Percentiles rank a stretch among this genome's conserved stretches.
Conservation (phyloP, 2,329 filamentous ascomycete species). For the Colletotrichum lupini region DNA sequence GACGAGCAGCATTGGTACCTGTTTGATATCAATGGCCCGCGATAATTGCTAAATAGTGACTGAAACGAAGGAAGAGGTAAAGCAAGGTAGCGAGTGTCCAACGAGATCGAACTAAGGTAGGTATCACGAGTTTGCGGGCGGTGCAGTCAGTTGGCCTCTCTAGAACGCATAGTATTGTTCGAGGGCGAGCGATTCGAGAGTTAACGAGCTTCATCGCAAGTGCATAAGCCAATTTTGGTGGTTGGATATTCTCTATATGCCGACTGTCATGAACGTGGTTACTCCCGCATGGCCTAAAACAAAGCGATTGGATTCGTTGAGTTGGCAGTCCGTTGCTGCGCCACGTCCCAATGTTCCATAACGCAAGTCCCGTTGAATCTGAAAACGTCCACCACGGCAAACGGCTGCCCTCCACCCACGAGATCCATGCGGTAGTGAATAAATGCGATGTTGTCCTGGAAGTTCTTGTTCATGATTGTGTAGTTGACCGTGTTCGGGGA, state of each 20-base stretch:
- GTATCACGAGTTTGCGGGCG: too few relatives aligned
- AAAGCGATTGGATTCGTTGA: conserved; percentile 28
- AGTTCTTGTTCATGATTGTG: conserved; percentile 12
- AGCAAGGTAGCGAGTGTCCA: not conserved
- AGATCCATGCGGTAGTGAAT: conserved; percentile 31
- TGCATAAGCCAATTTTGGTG: not conserved
- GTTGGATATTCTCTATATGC: not conserved
- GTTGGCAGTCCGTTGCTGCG: conserved; percentile 18
- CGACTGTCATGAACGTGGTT: not conserved
- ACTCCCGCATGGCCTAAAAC: conserved; percentile 1
- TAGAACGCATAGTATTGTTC: not conserved
- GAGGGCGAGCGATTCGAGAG: not conserved
- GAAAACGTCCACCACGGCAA: conserved; percentile 31
- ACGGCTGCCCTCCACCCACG: not conserved
- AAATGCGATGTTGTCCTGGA: conserved; percentile 20
- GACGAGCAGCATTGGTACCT: not conserved
- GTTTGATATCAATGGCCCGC: not conserved
- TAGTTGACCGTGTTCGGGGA: conserved; percentile 21
- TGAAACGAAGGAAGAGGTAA: not conserved
- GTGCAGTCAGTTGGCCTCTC: not conserved
- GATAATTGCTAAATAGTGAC: not conserved
- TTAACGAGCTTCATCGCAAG: not conserved
- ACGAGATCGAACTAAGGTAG: not conserved
- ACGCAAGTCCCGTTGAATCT: conserved; percentile 35
- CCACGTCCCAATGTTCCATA: conserved; percentile 35